Percentiles rank a stretch among this genome's conserved stretches.
Evolutionary conservation across 2,329 filamentous ascomycete species (phyloP).

Genomic region (Ceratocystis cubensis): DNA sequence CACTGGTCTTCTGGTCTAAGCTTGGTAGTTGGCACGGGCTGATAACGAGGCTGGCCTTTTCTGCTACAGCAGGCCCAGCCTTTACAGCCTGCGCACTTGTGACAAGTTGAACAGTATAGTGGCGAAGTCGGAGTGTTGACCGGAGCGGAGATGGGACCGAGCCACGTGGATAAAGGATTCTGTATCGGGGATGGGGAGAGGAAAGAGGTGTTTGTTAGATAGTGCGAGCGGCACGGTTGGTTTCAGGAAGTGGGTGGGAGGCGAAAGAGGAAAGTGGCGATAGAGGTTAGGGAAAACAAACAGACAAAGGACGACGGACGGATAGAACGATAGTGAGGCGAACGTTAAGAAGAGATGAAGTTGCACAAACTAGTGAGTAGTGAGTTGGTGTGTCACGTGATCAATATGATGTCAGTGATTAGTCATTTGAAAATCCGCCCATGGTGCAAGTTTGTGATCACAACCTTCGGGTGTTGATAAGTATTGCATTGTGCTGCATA

Average conservation of each 20-base stretch:
- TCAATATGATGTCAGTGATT: neutral
- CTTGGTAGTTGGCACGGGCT: neutral
- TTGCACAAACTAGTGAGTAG: neutral
- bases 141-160: conserved; percentile 10
- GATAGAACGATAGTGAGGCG: neutral
- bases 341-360: neutral
- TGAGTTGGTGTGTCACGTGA: neutral
- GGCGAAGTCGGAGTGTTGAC: neutral
- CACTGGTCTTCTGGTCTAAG: too few species aligned
- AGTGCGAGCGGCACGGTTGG: neutral
- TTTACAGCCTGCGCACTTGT: neutral
- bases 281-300: neutral
- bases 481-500: neutral
- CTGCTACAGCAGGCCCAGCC: too few species aligned
- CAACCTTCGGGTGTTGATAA: neutral
- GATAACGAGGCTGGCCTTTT: neutral
- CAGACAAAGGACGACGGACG: too few species aligned
- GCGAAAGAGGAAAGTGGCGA: neutral
- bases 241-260: neutral
- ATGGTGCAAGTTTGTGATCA: neutral
- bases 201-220: neutral
- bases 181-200: neutral
- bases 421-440: neutral
- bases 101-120: neutral
- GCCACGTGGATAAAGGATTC: neutral